Evolutionary conservation across 495 filamentous ascomycete genomes (phyloP).

Genomic region (Aspergillus carlsbadensis): DNA sequence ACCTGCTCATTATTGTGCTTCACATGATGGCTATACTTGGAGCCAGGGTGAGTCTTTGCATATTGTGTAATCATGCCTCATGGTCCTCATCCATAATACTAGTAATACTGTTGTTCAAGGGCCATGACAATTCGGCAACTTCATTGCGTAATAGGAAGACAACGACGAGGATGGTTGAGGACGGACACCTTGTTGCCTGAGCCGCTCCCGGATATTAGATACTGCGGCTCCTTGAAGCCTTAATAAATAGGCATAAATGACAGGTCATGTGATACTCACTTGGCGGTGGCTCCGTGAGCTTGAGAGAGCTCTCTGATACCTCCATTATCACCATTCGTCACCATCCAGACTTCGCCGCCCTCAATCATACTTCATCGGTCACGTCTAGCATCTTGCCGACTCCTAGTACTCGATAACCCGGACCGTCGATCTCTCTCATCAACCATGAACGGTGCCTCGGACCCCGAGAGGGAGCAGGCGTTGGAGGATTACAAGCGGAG

Average conservation of each 20-base stretch:
- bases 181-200: constrained; percentile 23
- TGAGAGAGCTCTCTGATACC: constrained; percentile 27
- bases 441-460: constrained; percentile 51
- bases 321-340: constrained; percentile 3
- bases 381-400: not conserved
- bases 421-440: constrained; percentile 4
- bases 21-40: too few relatives aligned
- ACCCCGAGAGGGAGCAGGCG: constrained; percentile 75
- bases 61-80: too few relatives aligned
- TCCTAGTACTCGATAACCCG: not conserved
- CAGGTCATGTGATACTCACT: constrained; percentile 29
- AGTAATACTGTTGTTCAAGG: too few relatives aligned
- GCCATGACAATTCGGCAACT: constrained; percentile 10
- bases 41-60: too few relatives aligned
- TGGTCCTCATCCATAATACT: too few relatives aligned
- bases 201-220: constrained; percentile 15
- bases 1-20: too few relatives aligned
- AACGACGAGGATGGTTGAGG: constrained; percentile 9
- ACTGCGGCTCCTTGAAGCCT: constrained; percentile 15
- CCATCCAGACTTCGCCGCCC: not conserved
- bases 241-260: constrained; percentile 11
- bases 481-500: constrained; percentile 88
- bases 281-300: constrained; percentile 27
- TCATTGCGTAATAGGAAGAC: constrained; percentile 21
- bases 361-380: not conserved